phyloP scores from a whole-genome alignment of 345 rosid species.

The Gossypium sturtianum region DNA sequence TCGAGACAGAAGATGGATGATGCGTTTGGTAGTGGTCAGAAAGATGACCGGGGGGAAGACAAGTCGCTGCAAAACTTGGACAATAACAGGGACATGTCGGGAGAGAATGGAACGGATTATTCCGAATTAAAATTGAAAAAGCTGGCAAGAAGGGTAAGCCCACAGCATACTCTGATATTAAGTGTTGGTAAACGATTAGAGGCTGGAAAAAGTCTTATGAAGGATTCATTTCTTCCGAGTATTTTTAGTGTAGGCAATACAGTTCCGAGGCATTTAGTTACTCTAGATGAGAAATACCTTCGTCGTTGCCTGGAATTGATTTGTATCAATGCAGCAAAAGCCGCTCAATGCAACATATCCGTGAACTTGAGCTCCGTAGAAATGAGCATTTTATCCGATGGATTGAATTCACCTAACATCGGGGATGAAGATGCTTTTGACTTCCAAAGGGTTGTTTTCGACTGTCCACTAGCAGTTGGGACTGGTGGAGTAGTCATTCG shows the following conservation, averaged over 20 bases:
- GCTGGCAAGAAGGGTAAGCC: constrained; percentile 38
- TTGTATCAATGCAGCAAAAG: constrained; percentile 45
- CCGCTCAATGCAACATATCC: constrained; percentile 38
- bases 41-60: constrained; percentile 35
- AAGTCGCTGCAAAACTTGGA: constrained; percentile 28
- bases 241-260: constrained; percentile 38
- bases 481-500: constrained; percentile 42
- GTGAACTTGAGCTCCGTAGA: constrained; percentile 31
- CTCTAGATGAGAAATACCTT: constrained; percentile 69
- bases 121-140: constrained; percentile 23
- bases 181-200: constrained; percentile 44
- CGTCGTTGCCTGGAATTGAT: constrained; percentile 65
- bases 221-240: constrained; percentile 44
- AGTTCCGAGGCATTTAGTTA: constrained; percentile 70
- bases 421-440: constrained; percentile 28
- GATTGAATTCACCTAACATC: constrained; percentile 21
- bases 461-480: constrained; percentile 44
- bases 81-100: constrained; percentile 22
- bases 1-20: constrained; percentile 46
- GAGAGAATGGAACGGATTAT: constrained; percentile 15
- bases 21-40: constrained; percentile 25
- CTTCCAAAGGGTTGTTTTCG: constrained; percentile 41
- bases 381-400: constrained; percentile 31
- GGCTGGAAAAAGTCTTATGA: constrained; percentile 38
- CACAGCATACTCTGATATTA: constrained; percentile 31